phyloP scores from a whole-genome alignment of 306 rosid species.

The Castanopsis chinensis region DNA sequence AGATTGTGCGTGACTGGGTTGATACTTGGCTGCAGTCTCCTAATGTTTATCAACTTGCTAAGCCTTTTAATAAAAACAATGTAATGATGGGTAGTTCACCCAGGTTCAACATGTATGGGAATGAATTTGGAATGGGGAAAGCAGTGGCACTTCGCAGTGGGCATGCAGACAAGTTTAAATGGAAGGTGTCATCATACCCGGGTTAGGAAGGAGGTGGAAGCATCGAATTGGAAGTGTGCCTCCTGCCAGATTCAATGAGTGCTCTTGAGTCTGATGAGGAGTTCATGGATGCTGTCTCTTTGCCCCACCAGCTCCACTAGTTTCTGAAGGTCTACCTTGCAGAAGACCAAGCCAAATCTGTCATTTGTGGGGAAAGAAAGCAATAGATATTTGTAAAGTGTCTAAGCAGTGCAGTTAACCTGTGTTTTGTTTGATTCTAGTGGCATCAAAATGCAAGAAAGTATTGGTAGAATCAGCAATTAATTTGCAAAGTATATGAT shows the following conservation, averaged over 20 bases:
- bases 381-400: not conserved
- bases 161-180: constrained; percentile 44
- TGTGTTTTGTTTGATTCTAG: too few species aligned
- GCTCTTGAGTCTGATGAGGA: constrained; percentile 47
- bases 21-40: constrained; percentile 44
- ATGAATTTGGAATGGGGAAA: constrained; percentile 78
- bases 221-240: constrained; percentile 57
- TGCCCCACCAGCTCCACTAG: not conserved
- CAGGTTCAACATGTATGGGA: constrained; percentile 52
- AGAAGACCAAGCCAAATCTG: not conserved
- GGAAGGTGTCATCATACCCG: constrained; percentile 40
- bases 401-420: not conserved
- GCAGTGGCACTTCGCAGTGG: constrained; percentile 54
- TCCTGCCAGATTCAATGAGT: constrained; percentile 32
- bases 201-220: constrained; percentile 59
- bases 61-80: not conserved
- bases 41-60: not conserved
- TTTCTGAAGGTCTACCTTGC: not conserved
- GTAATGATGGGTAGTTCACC: constrained; percentile 60
- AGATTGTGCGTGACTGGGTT: not conserved
- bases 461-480: too few species aligned
- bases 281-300: constrained; percentile 39
- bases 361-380: not conserved
- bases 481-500: too few species aligned
- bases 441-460: too few species aligned